phyloP scores from a whole-genome alignment of 2,329 filamentous ascomycete species.

The Stemphylium vesicarium region DNA sequence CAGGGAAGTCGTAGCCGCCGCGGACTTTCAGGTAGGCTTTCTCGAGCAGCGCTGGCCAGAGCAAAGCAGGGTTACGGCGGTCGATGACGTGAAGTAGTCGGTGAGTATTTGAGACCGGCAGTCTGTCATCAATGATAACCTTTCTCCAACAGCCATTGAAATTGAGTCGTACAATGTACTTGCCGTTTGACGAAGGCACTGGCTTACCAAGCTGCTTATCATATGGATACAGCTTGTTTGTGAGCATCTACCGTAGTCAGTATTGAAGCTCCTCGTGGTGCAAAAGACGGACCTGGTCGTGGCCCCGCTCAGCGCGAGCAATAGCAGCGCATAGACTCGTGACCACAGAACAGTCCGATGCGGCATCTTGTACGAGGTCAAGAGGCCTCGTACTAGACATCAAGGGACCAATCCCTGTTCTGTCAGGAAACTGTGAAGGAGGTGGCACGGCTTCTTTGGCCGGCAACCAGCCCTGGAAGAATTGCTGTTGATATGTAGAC shows the following conservation, averaged over 20 bases:
- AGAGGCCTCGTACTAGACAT: slow-evolving; percentile 67
- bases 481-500: slow-evolving; percentile 73
- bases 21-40: slow-evolving; percentile 96
- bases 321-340: slow-evolving; percentile 88
- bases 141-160: slow-evolving; percentile 93
- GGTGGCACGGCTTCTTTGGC: slow-evolving; percentile 70
- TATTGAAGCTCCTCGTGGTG: neutral
- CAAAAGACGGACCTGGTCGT: slow-evolving; percentile 64
- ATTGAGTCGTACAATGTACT: slow-evolving; percentile 89
- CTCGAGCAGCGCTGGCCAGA: slow-evolving; percentile 93
- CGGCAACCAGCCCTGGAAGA: slow-evolving; percentile 85
- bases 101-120: slow-evolving; percentile 77
- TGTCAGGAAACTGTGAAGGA: slow-evolving; percentile 46
- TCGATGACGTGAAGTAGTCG: slow-evolving; percentile 88
- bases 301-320: slow-evolving; percentile 71
- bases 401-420: slow-evolving; percentile 50
- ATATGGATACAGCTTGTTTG: slow-evolving; percentile 77
- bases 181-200: slow-evolving; percentile 75
- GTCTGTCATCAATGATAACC: slow-evolving; percentile 85
- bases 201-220: slow-evolving; percentile 64
- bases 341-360: slow-evolving; percentile 96
- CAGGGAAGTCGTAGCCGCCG: slow-evolving; percentile 96
- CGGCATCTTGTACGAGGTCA: slow-evolving; percentile 93
- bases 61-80: slow-evolving; percentile 75
- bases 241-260: slow-evolving; percentile 64